Base-by-base conservation (phyloP, 2,329 filamentous ascomycete genomes). In the Nigrospora osmanthi region DNA sequence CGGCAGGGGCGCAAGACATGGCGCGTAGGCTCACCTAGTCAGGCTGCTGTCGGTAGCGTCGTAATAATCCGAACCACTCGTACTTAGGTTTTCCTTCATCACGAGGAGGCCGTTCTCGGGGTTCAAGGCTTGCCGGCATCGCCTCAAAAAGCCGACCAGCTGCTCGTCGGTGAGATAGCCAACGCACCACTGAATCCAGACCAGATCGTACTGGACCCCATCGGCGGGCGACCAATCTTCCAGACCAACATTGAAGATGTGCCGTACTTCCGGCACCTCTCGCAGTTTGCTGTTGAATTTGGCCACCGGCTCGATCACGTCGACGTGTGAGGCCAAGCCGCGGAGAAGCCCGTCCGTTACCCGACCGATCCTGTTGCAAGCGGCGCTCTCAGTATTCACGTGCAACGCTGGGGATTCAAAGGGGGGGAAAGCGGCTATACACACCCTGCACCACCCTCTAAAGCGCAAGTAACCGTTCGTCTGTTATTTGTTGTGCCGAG, bases 151-250 rank as follows among this genome's bases (percentile, higher is more conserved):
- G 2, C 67, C 68, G 1, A 85, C 70, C 4, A 96, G 60, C 60
- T 94, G 81, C 9, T 64, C 65, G 59, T 95, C 89, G 0, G 78
- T 89, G 44, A 95, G 68, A 62, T 96, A 85, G 19, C 87, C 85
- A 9, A 91, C 65, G 63, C 89, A 96, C 89, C 90, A 95, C 64
- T 96, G 90, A 43, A 79, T 84, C 87, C 88, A 95, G 49, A 96
- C 81, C 38, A 95, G 63, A 59, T 90, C 85, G 63, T 96, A 96
- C 40, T 66, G 61, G 10, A 64, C 55, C n/a, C 57, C 67, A 1
- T 64, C 54, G 0, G 56, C 66, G 1, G 74, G 70, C 11, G 54
- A 47, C 87, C 87, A 94, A 28, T 76, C 73, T 62, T 95, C 84
- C 1, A 95, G 67, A 0, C 88, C 87, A 2, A 83, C 66, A 52